Conservation (phyloP, 805 yeast genomes). For the Yueomyces sinensis region DNA sequence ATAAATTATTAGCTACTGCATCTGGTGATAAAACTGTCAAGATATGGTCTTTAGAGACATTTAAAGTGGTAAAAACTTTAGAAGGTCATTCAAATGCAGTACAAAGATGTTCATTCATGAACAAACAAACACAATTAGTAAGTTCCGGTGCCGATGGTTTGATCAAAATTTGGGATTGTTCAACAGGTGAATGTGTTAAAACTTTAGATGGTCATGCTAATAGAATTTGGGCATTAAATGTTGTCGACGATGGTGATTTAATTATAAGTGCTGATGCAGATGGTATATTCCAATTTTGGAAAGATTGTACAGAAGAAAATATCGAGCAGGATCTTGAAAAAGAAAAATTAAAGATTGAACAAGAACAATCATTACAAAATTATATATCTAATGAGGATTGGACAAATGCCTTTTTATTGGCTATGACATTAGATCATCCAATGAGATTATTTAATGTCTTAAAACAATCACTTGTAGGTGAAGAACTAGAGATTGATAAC, state of each 20-base stretch:
- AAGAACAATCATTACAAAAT: slow-evolving; percentile 78
- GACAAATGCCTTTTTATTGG: slow-evolving; percentile 78
- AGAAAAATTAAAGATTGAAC: slow-evolving; percentile 51
- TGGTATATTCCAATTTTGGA: slow-evolving; percentile 83
- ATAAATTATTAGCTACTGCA: slow-evolving; percentile 65
- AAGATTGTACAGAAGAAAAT: slow-evolving; percentile 71
- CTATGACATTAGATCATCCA: slow-evolving; percentile 81
- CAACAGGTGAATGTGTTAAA: slow-evolving; percentile 62
- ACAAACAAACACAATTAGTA: slow-evolving; percentile 52
- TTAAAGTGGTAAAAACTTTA: slow-evolving; percentile 63
- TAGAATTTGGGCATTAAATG: slow-evolving; percentile 83
- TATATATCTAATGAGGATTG: slow-evolving; percentile 62
- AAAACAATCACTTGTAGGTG: slow-evolving; percentile 34
- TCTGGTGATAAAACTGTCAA: slow-evolving; percentile 87
- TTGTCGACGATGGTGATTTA: slow-evolving; percentile 49
- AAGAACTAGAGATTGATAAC: slow-evolving; percentile 1
- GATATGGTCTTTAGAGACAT: slow-evolving; percentile 77
- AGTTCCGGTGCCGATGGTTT: slow-evolving; percentile 89
- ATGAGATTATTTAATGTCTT: slow-evolving; percentile 74
- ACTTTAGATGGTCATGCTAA: slow-evolving; percentile 91
- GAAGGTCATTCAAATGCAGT: slow-evolving; percentile 94
- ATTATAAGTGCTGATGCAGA: slow-evolving; percentile 90
- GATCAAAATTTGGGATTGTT: slow-evolving; percentile 77
- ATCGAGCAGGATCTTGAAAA: slow-evolving; percentile 36
- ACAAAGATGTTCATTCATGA: slow-evolving; percentile 63